Percentiles rank a stretch among this genome's conserved stretches.
phyloP scores from a whole-genome alignment of 805 yeast species.

The Barnettozyma vustinii region DNA sequence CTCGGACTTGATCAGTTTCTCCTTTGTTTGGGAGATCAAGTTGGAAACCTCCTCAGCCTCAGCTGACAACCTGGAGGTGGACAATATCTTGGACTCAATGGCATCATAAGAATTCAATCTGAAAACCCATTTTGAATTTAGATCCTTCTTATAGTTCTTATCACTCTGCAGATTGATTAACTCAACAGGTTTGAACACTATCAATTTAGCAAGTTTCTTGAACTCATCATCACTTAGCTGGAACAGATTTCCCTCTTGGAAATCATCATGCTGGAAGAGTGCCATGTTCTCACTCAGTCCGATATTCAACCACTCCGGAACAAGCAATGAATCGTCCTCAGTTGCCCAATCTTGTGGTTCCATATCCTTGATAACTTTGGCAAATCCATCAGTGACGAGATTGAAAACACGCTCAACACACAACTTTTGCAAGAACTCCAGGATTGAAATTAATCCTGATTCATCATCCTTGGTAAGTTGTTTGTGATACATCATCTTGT shows the following conservation, averaged over 20 bases:
- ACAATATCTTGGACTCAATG: slow-evolving; percentile 47
- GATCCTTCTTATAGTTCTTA: slow-evolving; percentile 23
- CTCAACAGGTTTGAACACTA: slow-evolving; percentile 38
- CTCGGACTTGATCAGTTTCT: slow-evolving; percentile 39
- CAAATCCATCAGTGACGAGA: slow-evolving; percentile 33
- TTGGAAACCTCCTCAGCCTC: slow-evolving; percentile 31
- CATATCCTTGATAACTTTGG: slow-evolving; percentile 14
- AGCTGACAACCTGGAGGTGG: slow-evolving; percentile 31
- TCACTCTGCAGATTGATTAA: slow-evolving; percentile 25
- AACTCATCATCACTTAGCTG: slow-evolving; percentile 33
- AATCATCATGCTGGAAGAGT: slow-evolving; percentile 29
- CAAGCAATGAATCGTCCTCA: slow-evolving; percentile 50
- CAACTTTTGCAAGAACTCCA: slow-evolving; percentile 30
- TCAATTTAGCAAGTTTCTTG: slow-evolving; percentile 32
- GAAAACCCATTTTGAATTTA: slow-evolving; percentile 33
- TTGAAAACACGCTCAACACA: slow-evolving; percentile 35
- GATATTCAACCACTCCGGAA: slow-evolving; percentile 82
- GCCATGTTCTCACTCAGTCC: slow-evolving; percentile 57
- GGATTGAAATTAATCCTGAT: slow-evolving; percentile 20
- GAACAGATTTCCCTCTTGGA: slow-evolving; percentile 28
- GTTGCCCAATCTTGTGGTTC: slow-evolving; percentile 29
- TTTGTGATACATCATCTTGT: slow-evolving; percentile 56
- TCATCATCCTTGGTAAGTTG: slow-evolving; percentile 19
- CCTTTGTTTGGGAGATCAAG: slow-evolving; percentile 31
- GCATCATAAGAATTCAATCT: slow-evolving; percentile 58